Conservation (phyloP, 192 early-diverging fungal species). For the Rhizoclosmatium globosum region DNA sequence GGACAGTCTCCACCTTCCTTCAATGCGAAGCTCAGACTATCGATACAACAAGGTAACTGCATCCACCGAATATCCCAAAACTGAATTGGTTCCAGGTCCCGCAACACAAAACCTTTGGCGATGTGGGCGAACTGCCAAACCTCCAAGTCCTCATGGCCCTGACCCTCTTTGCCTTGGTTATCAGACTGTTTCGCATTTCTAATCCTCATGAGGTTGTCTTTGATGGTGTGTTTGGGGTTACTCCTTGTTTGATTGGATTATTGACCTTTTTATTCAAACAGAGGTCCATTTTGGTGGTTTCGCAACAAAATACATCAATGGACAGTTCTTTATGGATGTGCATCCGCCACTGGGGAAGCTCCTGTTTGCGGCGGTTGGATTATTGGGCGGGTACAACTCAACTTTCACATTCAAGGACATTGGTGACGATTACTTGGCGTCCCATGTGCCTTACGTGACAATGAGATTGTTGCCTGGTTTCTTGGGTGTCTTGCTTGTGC, state of each 20-base stretch:
- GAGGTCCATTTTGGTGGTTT: conserved; percentile 43
- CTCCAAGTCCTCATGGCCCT: conserved; percentile 41
- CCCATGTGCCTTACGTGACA: conserved; percentile 87
- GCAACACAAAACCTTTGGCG: conserved; percentile 24
- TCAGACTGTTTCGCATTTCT: conserved; percentile 53
- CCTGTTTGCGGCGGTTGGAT: conserved; percentile 54
- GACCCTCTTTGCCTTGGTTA: conserved; percentile 45
- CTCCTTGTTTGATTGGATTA: neutral
- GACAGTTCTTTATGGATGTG: conserved; percentile 59
- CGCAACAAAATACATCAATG: conserved; percentile 59
- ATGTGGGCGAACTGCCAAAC: conserved; percentile 40
- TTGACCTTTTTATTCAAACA: neutral
- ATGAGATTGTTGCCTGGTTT: conserved; percentile 83
- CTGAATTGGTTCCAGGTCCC: neutral
- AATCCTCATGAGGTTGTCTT: conserved; percentile 58
- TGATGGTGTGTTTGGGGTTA: conserved; percentile 61
- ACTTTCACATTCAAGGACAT: conserved; percentile 73
- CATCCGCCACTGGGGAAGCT: conserved; percentile 63
- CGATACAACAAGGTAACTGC: conserved; percentile 1
- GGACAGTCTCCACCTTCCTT: neutral
- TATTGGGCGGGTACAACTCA: conserved; percentile 59
- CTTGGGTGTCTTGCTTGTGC: conserved; percentile 80
- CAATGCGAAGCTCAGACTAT: neutral
- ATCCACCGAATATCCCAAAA: neutral
- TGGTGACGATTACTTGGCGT: conserved; percentile 83